Base-by-base conservation (phyloP, 805 yeast species). In the Candida montana region DNA sequence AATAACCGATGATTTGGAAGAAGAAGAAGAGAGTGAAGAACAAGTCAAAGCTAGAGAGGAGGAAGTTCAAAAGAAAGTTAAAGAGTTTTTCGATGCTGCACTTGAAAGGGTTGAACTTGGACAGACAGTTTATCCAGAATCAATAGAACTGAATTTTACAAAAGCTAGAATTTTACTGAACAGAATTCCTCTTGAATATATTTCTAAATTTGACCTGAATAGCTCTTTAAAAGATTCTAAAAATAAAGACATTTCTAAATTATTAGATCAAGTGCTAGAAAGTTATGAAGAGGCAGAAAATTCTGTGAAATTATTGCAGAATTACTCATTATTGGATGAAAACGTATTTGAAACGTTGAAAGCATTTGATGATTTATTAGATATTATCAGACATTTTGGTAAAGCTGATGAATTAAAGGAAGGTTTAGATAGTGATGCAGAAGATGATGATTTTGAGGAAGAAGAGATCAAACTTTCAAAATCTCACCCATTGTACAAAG, bases 61-160 rank as follows among this genome's bases (percentile, higher is more conserved):
- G 16, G 35, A 37, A 19, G 24, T 37, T 18, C 20, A 11, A 47
- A 59, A 62, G n/a, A 52, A 63, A 23, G 71, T 82, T 8, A 58
- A 62, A 10, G 83, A 77, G 36, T 85, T 69, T 57, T 79, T 86
- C 40, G 75, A 74, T 11, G 86, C 83, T 31, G 83, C 95, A 5
- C 46, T 83, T 18, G 96, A 87, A 45, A 73, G 95, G 49, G 67
- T 77, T 21, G 72, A 71, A 7, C 52, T 66, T 12, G 95, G 95
- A 0, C 61, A 77, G 33, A 74, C 68, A 10, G 58, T 64, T 35
- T 71, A 64, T 47, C 71, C 78, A 1, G 67, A 72, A 1, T 68
- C 77, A 7, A 51, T 64, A 8, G 67, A 72, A 12, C 59, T 82
- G 44, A 56, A 64, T 19, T 70, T 83, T 42, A 74, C 83, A 5